Conservation (phyloP, 768 basidiomycete genomes). For the Podaxis pistillaris region DNA sequence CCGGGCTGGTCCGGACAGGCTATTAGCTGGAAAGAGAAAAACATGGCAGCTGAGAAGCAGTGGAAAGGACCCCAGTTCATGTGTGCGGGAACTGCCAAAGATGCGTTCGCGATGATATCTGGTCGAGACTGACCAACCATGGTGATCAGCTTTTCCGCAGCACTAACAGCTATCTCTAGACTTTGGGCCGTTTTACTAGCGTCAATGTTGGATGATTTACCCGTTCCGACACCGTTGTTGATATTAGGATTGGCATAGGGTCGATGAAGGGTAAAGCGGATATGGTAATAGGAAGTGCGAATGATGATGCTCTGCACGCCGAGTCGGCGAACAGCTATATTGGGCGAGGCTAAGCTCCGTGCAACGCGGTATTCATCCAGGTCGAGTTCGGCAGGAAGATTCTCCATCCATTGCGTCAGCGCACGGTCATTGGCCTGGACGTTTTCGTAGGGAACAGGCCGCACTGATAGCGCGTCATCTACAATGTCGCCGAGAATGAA, state of each 20-base stretch:
- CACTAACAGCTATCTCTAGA: constrained; percentile 71
- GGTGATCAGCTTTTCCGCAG: constrained; percentile 76
- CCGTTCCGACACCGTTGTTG: constrained; percentile 19
- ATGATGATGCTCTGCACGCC: constrained; percentile 84
- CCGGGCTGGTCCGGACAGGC: constrained; percentile 79
- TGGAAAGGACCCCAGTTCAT: constrained; percentile 85
- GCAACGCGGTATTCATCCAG: constrained; percentile 77
- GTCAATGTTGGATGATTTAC: constrained; percentile 32
- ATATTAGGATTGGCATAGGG: constrained; percentile 59
- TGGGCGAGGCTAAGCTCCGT: constrained; percentile 64
- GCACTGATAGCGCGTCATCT: constrained; percentile 79
- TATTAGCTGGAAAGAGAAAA: constrained; percentile 88
- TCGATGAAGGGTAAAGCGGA: constrained; percentile 81
- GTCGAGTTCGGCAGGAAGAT: constrained; percentile 70
- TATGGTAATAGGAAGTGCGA: constrained; percentile 75
- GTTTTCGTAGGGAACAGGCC: constrained; percentile 74
- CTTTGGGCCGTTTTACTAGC: constrained; percentile 51
- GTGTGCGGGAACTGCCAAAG: constrained; percentile 74
- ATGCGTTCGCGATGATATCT: constrained; percentile 68
- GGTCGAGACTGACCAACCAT: constrained; percentile 75
- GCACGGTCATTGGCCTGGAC: constrained; percentile 72
- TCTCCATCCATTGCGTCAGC: constrained; percentile 73
- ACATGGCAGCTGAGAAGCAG: constrained; percentile 84
- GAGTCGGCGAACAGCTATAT: constrained; percentile 56
- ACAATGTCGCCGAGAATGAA: constrained; percentile 82